Evolutionary conservation across 2,329 filamentous ascomycete genomes (phyloP), one percentile per base, ranked within the genome.

Genomic region (Pyrenochaeta sp.): DNA sequence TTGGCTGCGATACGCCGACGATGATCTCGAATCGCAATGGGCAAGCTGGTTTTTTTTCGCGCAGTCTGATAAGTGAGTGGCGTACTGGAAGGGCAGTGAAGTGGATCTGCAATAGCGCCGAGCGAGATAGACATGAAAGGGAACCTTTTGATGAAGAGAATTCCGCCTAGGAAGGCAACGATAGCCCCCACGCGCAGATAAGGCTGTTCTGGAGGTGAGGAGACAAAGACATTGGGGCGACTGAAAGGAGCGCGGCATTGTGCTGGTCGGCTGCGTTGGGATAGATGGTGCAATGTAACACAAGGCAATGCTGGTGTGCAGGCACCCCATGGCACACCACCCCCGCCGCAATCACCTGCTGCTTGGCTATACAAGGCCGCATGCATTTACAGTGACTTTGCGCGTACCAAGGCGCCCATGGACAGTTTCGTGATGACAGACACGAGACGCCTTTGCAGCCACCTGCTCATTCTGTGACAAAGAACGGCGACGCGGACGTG

Each of bases 111-210:
- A 45, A 14, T 36, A 46, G 29, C 51, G 30, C 27, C 20, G n/a
- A 39, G 29, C 20, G 41, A 15, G 35, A 36, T 46, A 47, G 23
- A 46, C 23, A 43, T 21, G 50, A 51, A 49, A 31, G 51, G 46
- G 48, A 55, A 53, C 59, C 53, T 54, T 59, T 27, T n/a, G n/a
- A 56, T 54, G 60, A 41, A 44, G 44, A 45, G 27, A 41, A 45
- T 49, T 43, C 43, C 29, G 17, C 12, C 29, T 32, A 17, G 18
- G 7, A 41, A 39, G 21, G 17, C 39, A 21, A 21, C 35, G 46
- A 39, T 11, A 23, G 43, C 47, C 57, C 54, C 58, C 61, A 64
- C 59, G 45, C 51, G 44, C 45, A 44, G 58, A 66, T 64, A 62
- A 56, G 52, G 31, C 33, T 49, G 43, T 42, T 49, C 27, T 41